Evolutionary conservation across 305 asterid species (phyloP).

Genomic region (Galium porrigens): DNA sequence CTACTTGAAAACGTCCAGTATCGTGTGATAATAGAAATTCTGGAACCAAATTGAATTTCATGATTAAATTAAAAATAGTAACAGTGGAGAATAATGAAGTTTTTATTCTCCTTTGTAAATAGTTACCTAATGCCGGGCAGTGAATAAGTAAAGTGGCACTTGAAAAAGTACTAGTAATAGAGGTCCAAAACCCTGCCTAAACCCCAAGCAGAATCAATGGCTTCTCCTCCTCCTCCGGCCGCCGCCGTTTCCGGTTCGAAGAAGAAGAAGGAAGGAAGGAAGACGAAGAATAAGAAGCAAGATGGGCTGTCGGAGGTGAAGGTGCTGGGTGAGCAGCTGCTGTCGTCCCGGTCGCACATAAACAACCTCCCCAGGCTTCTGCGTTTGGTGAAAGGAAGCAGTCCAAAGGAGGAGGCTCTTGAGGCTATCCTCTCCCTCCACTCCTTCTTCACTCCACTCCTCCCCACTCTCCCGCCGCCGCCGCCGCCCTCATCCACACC

Average conservation of each 20-base stretch:
- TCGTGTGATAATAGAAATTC: too few relatives aligned
- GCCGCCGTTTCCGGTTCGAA: neutral
- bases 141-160: too few relatives aligned
- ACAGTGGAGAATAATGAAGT: too few relatives aligned
- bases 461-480: constrained; percentile 49
- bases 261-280: neutral
- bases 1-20: too few relatives aligned
- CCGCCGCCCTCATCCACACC: constrained; percentile 14
- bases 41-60: too few relatives aligned
- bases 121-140: too few relatives aligned
- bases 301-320: constrained; percentile 29
- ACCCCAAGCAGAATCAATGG: neutral
- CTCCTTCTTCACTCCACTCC: constrained; percentile 61
- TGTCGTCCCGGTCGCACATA: constrained; percentile 50
- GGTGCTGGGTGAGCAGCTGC: constrained; percentile 50
- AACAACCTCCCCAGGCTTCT: constrained; percentile 66
- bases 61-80: too few relatives aligned
- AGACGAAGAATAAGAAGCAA: constrained; percentile 2
- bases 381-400: constrained; percentile 28
- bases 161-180: too few relatives aligned
- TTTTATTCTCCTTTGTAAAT: too few relatives aligned
- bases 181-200: neutral
- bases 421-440: constrained; percentile 71
- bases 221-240: neutral
- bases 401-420: constrained; percentile 42